Evolutionary conservation across 2,329 filamentous ascomycete genomes (phyloP), one percentile per base, ranked within the genome.

Genomic region (Bipolaris victoriae): DNA sequence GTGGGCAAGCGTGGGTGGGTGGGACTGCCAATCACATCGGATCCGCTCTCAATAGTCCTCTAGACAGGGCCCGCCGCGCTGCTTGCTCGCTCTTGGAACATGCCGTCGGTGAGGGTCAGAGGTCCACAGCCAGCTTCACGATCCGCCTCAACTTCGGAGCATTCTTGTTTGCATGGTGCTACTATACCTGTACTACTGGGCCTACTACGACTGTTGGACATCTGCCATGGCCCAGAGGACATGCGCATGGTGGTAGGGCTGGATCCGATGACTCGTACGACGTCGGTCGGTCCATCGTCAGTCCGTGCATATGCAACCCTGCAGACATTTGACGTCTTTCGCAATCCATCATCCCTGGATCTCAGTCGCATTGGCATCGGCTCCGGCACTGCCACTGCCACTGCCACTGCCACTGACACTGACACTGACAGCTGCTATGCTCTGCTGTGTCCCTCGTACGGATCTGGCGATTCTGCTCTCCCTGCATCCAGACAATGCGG

Each of bases 71-170:
- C 15, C n/a, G 15, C n/a, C 35, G 15, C 46, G 22, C 45, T 40
- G 43, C 43, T 35, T 29, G 36, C 49, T 39, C 49, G 20, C 20
- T 20, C 20, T 53, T 49, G 46, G 46, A 53, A 49, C 11, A 39
- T 43, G 50, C 50, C 50, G 50, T 39, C 55, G 55, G 45, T 46
- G 20, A 57, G n/a, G 24, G 43, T 13, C 16, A 20, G 37, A 18
- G 33, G 26, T 48, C 51, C 44, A 54, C 53, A 40, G 22, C 46
- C 33, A 49, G 47, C 55, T 29, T 49, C 50, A 57, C 55, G 15
- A 54, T 57, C 31, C 50, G 55, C 50, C 50, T 47, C 29, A 53
- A 53, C 49, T 43, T 53, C 54, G 54, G 54, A 31, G 24, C 16
- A 37, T 39, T 36, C 16, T 45, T 10, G 37, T 29, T 36, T 33